Conservation (phyloP, 192 early-diverging fungal genomes). For the Entophlyctis luteolus region DNA sequence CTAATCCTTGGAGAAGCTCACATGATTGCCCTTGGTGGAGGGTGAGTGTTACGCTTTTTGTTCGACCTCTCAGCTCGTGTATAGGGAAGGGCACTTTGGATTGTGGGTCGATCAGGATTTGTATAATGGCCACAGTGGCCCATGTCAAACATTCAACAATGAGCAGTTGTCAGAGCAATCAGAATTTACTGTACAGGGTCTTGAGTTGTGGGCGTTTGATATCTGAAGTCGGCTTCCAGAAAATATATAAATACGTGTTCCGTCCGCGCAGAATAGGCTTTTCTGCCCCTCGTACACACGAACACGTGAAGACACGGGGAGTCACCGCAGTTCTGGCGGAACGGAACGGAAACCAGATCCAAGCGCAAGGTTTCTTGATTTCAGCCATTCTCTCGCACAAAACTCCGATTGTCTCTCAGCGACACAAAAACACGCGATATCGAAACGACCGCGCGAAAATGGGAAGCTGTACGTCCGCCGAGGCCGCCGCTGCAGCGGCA, state of each 20-base stretch:
- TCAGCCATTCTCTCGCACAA: no score
- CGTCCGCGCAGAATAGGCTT: no score
- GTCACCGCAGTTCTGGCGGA: no score
- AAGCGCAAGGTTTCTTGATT: no score
- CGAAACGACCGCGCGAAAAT: no score
- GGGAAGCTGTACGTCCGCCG: conserved; percentile 36
- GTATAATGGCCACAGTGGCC: conserved; percentile 46
- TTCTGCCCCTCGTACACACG: no score
- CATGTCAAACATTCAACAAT: conserved; percentile 49
- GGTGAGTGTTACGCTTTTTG: conserved; percentile 11
- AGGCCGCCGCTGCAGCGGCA: conserved; percentile 26
- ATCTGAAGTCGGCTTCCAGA: conserved; percentile 30
- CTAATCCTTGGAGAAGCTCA: conserved; percentile 35
- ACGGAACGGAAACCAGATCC: no score
- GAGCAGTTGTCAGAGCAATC: conserved; percentile 27
- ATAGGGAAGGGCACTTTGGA: conserved; percentile 48
- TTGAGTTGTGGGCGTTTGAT: conserved; percentile 47
- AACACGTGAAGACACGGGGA: no score
- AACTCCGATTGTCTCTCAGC: no score
- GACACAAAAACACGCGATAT: no score
- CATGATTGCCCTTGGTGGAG: conserved; percentile 43
- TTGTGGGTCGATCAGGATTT: conserved; percentile 51
- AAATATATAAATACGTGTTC: no score
- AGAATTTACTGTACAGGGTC: conserved; percentile 36
- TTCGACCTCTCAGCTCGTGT: neutral